phyloP scores from a whole-genome alignment of 768 basidiomycete genomes.

The Russula lepida region DNA sequence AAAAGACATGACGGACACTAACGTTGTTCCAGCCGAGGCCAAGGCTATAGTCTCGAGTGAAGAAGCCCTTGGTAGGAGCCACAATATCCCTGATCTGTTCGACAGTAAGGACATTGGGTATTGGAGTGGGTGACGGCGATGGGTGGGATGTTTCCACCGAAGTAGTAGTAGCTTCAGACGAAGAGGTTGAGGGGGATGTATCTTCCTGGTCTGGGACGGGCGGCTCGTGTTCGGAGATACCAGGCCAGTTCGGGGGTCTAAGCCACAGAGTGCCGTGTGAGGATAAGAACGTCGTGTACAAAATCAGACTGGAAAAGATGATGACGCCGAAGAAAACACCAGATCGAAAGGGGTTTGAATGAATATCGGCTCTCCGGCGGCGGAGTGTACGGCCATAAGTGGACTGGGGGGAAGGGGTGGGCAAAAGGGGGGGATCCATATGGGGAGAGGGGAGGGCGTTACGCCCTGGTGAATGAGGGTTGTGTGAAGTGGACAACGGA shows the following conservation, averaged over 20 bases:
- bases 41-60: constrained; percentile 37
- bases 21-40: constrained; percentile 44
- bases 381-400: background rate
- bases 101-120: constrained; percentile 24
- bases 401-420: background rate
- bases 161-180: too few species aligned
- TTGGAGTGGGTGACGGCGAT: background rate
- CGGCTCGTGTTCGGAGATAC: background rate
- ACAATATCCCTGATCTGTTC: constrained; percentile 31
- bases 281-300: constrained; percentile 3
- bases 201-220: background rate
- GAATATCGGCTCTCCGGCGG: background rate
- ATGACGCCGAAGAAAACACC: constrained; percentile 3
- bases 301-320: background rate
- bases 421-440: background rate
- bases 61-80: constrained; percentile 35
- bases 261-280: background rate
- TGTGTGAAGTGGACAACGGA: background rate
- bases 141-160: background rate
- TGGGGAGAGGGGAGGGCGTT: background rate
- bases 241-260: background rate
- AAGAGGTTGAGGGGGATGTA: background rate
- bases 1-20: constrained; percentile 14
- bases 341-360: background rate
- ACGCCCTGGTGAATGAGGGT: background rate